These are phyloP conservation scores for Mucor plumbeus DNA, from an alignment of 371 early-diverging fungal genomes.

Conservation along the genomic window DNA sequence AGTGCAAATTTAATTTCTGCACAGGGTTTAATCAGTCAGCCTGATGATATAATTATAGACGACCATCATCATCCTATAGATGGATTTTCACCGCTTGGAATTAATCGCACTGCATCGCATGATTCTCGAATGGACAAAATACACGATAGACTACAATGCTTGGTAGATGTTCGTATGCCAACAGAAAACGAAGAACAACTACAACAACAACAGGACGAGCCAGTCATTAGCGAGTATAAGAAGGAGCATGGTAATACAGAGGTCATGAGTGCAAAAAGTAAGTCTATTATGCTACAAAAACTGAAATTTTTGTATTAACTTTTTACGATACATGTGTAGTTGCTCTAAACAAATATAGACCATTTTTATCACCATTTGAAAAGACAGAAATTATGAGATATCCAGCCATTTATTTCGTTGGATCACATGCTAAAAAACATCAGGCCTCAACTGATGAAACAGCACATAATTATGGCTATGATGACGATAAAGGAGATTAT, in stretches of 20 bases:
- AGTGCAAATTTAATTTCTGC: slow-evolving; percentile 33
- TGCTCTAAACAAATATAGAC: slow-evolving; percentile 55
- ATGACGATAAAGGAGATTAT: slow-evolving; percentile 83
- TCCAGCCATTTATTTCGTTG: slow-evolving; percentile 83
- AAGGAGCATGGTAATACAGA: slow-evolving; percentile 17
- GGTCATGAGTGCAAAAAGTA: slow-evolving; percentile 22
- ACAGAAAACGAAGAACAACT: background rate
- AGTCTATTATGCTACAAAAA: background rate
- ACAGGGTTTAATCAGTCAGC: slow-evolving; percentile 35
- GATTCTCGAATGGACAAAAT: slow-evolving; percentile 20
- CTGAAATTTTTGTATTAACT: background rate
- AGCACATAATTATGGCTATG: slow-evolving; percentile 70
- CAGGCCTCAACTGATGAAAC: slow-evolving; percentile 52
- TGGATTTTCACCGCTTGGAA: background rate
- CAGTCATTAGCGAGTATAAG: slow-evolving; percentile 10
- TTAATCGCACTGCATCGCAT: slow-evolving; percentile 1
- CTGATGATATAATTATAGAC: slow-evolving; percentile 13
- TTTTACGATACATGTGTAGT: slow-evolving; percentile 19
- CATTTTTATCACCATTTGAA: slow-evolving; percentile 76
- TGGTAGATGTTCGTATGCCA: slow-evolving; percentile 17
- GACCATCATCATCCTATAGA: background rate
- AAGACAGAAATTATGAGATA: slow-evolving; percentile 79
- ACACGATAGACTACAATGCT: slow-evolving; percentile 32
- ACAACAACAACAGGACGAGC: slow-evolving; percentile 3
- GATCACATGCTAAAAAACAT: slow-evolving; percentile 68